Conservation (phyloP, 805 yeast species). For the Candida mattraensis region DNA sequence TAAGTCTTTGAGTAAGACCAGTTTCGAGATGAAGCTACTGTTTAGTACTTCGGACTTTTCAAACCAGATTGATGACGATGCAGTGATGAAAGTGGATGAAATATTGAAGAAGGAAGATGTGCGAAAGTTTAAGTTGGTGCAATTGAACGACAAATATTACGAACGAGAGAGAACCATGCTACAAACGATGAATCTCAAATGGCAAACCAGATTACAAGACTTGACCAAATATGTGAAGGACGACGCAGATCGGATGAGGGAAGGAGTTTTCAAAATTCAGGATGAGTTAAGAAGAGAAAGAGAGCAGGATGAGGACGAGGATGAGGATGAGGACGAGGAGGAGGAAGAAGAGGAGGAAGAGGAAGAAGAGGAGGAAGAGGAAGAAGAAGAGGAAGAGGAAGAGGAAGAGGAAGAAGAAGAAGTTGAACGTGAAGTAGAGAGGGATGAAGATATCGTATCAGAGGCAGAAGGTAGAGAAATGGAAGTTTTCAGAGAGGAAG, state of each 20-base stretch:
- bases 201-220: conserved; percentile 27
- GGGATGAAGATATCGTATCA: conserved; percentile 4
- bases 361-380: conserved; percentile 17
- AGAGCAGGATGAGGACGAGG: conserved; percentile 13
- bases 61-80: conserved; percentile 16
- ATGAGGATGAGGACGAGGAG: conserved; percentile 16
- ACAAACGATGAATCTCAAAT: conserved; percentile 26
- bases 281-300: conserved; percentile 18
- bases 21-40: conserved; percentile 12
- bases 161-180: conserved; percentile 23
- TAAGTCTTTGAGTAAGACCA: conserved; percentile 13
- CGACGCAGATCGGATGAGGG: conserved; percentile 21
- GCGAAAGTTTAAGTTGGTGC: conserved; percentile 29
- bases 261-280: conserved; percentile 9
- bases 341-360: conserved; percentile 10
- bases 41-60: conserved; percentile 14
- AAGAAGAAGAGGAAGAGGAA: conserved; percentile 12
- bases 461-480: too few relatives aligned
- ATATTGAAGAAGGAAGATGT: conserved; percentile 24
- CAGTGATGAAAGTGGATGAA: conserved; percentile 20
- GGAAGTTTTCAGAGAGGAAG: conserved; percentile 6
- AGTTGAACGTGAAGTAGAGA: conserved; percentile 8
- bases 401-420: conserved; percentile 11
- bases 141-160: conserved; percentile 28
- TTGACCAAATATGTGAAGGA: conserved; percentile 23